Base-by-base conservation (phyloP, 108 stramenopile species). In the Pseudonitzschia multiseries region DNA sequence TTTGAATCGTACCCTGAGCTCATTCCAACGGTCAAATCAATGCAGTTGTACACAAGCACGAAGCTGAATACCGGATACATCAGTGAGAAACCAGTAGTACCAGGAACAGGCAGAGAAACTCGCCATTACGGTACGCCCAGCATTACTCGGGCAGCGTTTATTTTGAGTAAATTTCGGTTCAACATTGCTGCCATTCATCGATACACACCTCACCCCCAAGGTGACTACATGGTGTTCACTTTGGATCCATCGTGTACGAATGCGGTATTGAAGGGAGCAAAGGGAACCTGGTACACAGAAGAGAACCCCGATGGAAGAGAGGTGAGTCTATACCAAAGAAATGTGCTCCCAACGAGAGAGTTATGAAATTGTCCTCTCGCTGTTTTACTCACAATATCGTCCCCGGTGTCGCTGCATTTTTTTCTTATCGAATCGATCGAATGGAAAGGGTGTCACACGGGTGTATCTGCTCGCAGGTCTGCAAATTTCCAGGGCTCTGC, bases 221-320 rank as follows among this genome's bases (percentile, higher is more conserved):
- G 93, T 0, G 87, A 94, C 60, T 94, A 91, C 78, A 94, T 94
- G 93, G 82, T 84, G 12, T 94, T 94, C 66, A 91, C 86, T 8
- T 67, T 94, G 57, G 93, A 94, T 78, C 86, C 85, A 6, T 90
- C 87, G 1, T 87, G 89, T 76, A 88, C 85, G 1, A 92, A 92
- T 69, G 77, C 88, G 70, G 93, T 91, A 0, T 52, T 94, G 54
- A 88, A 92, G 69, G 86, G 84, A 65, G 93, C 93, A 21, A 94
- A 94, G 71, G 93, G 93, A 0, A 87, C 90, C n/a, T 94, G 93
- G 93, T 83, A 94, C 77, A 94, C 93, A 28, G 68, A 92, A 78
- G 73, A 75, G 41, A 82, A 87, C 78, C 87, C 88, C 0, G 89
- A 89, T 54, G 89, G 92, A 68, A 75, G 76, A 73, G 76, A 84